phyloP scores from a whole-genome alignment of 106 monocot genomes.

The Dactylorhiza incarnata region DNA sequence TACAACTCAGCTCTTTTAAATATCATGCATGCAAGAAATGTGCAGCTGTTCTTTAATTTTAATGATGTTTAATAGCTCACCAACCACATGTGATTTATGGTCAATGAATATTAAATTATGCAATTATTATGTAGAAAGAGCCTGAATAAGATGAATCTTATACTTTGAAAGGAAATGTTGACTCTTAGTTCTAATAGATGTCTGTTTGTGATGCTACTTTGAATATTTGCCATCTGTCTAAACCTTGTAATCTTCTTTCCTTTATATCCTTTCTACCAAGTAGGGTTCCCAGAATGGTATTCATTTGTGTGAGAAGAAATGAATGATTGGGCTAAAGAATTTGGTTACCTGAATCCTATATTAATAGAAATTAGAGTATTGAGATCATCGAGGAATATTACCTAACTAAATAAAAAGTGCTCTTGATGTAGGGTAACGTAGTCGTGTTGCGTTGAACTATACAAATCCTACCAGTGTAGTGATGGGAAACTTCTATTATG shows the following conservation, averaged over 20 bases:
- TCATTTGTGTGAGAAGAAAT: background rate
- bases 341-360: too few relatives aligned
- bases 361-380: too few relatives aligned
- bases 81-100: background rate
- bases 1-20: background rate
- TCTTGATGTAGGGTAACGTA: too few relatives aligned
- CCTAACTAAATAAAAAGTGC: too few relatives aligned
- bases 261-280: background rate
- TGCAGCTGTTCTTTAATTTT: background rate
- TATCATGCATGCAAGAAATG: background rate
- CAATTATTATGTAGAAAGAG: background rate
- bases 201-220: background rate
- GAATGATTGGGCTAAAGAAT: background rate
- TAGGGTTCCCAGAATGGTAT: background rate
- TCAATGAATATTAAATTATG: background rate
- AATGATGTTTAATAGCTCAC: background rate
- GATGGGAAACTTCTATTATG: too few relatives aligned
- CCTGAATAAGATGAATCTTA: background rate
- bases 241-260: background rate
- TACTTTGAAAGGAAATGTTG: background rate
- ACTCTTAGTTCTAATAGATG: background rate
- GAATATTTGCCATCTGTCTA: background rate
- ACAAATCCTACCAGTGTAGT: too few relatives aligned
- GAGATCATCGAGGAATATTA: too few relatives aligned
- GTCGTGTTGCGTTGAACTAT: too few relatives aligned